Conservation (phyloP, 176 grass and related monocot species). For the Raddia distichophylla region DNA sequence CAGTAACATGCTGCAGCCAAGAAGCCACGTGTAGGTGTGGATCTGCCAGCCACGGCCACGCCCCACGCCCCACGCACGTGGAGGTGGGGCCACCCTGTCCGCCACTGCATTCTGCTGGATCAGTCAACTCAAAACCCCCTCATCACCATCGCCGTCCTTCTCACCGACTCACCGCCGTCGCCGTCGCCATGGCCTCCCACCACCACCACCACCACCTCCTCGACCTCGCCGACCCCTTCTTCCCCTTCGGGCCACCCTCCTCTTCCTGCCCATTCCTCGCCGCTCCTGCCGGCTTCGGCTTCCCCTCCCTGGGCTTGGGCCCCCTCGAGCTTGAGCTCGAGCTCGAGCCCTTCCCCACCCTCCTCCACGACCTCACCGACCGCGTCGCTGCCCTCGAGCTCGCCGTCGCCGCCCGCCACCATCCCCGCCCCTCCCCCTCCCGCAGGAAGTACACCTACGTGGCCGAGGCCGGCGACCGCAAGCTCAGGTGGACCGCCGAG, state of each 20-base stretch:
- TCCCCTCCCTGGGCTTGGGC: slow-evolving; percentile 32
- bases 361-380: slow-evolving; percentile 68
- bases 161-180: background rate
- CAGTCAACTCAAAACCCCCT: too few relatives aligned
- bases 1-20: too few relatives aligned
- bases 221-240: slow-evolving; percentile 49
- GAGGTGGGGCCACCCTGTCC: too few relatives aligned
- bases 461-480: slow-evolving; percentile 60
- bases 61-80: too few relatives aligned
- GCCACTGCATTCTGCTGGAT: too few relatives aligned
- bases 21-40: too few relatives aligned
- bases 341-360: slow-evolving; percentile 23
- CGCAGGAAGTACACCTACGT: slow-evolving; percentile 68
- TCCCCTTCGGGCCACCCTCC: slow-evolving; percentile 42
- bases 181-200: slow-evolving; percentile 39
- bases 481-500: slow-evolving; percentile 72
- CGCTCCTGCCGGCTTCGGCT: slow-evolving; percentile 15
- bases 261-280: slow-evolving; percentile 25
- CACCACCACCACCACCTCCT: slow-evolving; percentile 28
- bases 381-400: slow-evolving; percentile 74
- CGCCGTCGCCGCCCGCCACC: slow-evolving; percentile 38
- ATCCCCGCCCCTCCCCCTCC: slow-evolving; percentile 11
- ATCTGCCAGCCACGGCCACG: too few relatives aligned
- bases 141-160: background rate
- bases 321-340: slow-evolving; percentile 6